phyloP scores from a whole-genome alignment of 345 rosid species.

The Balakata baccata region DNA sequence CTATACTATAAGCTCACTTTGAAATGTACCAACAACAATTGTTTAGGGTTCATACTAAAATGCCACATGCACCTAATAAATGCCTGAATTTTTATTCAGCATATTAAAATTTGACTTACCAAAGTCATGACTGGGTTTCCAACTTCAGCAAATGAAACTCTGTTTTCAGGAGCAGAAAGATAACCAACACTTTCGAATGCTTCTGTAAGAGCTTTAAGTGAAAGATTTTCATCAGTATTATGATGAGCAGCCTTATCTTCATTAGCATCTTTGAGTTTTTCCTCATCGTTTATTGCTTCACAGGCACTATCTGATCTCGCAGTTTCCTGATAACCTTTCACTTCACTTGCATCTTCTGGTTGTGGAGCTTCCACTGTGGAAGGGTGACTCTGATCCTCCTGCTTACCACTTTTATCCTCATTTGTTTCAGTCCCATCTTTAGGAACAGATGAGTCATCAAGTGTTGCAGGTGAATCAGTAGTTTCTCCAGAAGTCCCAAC shows the following conservation, averaged over 20 bases:
- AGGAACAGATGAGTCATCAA: conserved; percentile 36
- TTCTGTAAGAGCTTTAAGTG: conserved; percentile 71
- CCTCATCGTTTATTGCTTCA: conserved; percentile 36
- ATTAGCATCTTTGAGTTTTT: conserved; percentile 39
- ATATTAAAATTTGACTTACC: conserved; percentile 47
- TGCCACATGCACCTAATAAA: neutral
- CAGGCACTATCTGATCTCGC: conserved; percentile 39
- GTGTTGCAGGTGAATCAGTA: conserved; percentile 34
- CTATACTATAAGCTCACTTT: too few species aligned
- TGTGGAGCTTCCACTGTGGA: conserved; percentile 46
- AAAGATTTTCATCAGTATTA: conserved; percentile 45
- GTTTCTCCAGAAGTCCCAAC: conserved; percentile 48
- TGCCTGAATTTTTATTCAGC: neutral
- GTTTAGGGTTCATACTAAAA: too few species aligned
- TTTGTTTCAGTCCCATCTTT: conserved; percentile 55
- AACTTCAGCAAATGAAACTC: conserved; percentile 76
- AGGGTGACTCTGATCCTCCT: conserved; percentile 45
- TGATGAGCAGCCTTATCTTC: conserved; percentile 41
- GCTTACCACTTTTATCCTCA: conserved; percentile 42
- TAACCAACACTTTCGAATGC: conserved; percentile 89
- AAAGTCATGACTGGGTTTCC: conserved; percentile 98
- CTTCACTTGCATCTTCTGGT: conserved; percentile 50
- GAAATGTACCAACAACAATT: too few species aligned
- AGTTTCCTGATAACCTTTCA: conserved; percentile 36
- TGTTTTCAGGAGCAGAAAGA: conserved; percentile 52